Evolutionary conservation across 1,139 yeast species (phyloP).

Genomic region (Saccharomycopsis hybrid): DNA sequence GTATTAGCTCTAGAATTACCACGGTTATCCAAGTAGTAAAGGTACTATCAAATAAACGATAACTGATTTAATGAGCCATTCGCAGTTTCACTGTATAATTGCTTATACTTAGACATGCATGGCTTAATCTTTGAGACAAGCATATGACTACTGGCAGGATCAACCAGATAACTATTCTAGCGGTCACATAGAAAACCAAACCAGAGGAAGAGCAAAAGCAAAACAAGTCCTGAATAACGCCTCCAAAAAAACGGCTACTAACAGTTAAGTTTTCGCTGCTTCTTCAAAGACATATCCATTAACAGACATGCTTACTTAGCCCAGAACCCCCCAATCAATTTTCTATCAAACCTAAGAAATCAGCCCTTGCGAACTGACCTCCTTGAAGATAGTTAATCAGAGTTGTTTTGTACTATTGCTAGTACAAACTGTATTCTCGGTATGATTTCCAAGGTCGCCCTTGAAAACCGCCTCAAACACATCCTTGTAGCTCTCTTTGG

Average conservation of each 20-base stretch:
- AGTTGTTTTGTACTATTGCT: too few relatives aligned
- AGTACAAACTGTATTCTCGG: too few relatives aligned
- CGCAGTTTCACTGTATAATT: conserved; percentile 43
- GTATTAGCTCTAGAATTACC: conserved; percentile 37
- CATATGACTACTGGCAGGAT: conserved; percentile 46
- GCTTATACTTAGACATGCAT: conserved; percentile 45
- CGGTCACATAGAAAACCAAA: neutral
- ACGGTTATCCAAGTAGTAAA: conserved; percentile 28
- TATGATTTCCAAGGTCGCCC: conserved; percentile 3
- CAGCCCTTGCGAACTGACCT: too few relatives aligned
- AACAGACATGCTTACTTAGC: too few relatives aligned
- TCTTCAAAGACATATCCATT: too few relatives aligned
- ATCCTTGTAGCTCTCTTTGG: conserved; percentile 32
- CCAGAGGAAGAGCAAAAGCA: too few relatives aligned
- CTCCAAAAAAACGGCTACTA: too few relatives aligned
- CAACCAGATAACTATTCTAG: conserved; percentile 36
- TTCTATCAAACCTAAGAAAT: too few relatives aligned
- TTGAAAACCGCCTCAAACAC: conserved; percentile 13
- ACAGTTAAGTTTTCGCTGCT: too few relatives aligned
- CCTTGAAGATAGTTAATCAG: too few relatives aligned
- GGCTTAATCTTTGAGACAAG: conserved; percentile 47
- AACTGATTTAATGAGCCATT: conserved; percentile 43
- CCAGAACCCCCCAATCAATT: too few relatives aligned
- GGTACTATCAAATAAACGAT: conserved; percentile 40
- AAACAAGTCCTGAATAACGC: too few relatives aligned